phyloP scores from a whole-genome alignment of 345 rosid genomes.

The Citrus cavaleriei region DNA sequence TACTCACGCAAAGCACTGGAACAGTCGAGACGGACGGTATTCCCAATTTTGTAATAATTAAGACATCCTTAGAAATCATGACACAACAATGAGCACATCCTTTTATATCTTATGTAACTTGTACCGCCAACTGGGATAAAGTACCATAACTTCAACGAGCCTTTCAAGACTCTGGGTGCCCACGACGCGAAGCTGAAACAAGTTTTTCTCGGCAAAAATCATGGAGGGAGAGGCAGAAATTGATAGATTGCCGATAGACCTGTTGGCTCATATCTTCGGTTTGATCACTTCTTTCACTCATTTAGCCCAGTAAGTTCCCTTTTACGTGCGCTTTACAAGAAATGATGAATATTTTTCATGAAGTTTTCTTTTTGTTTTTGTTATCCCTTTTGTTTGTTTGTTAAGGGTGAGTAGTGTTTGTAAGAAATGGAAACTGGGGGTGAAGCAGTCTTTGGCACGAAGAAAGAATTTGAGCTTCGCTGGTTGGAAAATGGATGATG shows the following conservation, averaged over 20 bases:
- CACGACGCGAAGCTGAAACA: background rate
- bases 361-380: slow-evolving; percentile 2
- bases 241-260: slow-evolving; percentile 71
- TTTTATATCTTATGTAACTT: background rate
- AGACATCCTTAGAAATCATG: slow-evolving; percentile 14
- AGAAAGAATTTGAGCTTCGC: slow-evolving; percentile 69
- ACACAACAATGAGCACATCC: slow-evolving; percentile 31
- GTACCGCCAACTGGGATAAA: background rate
- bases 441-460: slow-evolving; percentile 70
- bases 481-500: slow-evolving; percentile 83
- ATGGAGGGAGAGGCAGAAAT: slow-evolving; percentile 61
- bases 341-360: background rate
- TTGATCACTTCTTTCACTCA: slow-evolving; percentile 70
- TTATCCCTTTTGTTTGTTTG: background rate
- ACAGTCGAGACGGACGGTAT: background rate
- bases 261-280: slow-evolving; percentile 65
- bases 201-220: background rate
- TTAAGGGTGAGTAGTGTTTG: slow-evolving; percentile 79
- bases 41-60: background rate
- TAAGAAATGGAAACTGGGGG: slow-evolving; percentile 84
- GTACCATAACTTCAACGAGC: background rate
- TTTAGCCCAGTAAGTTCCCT: slow-evolving; percentile 64
- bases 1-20: slow-evolving; percentile 5
- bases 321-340: background rate
- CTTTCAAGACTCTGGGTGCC: slow-evolving; percentile 1